phyloP scores from a whole-genome alignment of 305 asterid genomes.

The Solanum hybrid region DNA sequence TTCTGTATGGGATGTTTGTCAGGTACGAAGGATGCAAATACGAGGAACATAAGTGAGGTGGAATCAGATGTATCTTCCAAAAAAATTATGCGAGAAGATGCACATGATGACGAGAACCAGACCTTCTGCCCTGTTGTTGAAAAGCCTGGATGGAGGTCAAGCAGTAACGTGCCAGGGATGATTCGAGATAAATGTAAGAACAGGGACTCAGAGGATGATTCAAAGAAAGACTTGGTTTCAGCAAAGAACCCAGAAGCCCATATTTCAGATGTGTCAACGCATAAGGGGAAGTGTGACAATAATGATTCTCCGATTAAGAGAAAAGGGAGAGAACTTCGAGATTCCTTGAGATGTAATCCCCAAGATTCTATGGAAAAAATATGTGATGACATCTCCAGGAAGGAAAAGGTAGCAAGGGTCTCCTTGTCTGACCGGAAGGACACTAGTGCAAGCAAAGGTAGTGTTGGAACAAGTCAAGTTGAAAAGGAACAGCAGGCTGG shows the following conservation, averaged over 20 bases:
- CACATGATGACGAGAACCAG: constrained; percentile 25
- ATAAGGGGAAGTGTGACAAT: constrained; percentile 19
- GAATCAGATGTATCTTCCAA: constrained; percentile 46
- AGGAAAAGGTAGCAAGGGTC: constrained; percentile 64
- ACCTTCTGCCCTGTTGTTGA: constrained; percentile 25
- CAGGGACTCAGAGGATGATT: not conserved
- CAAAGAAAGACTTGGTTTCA: not conserved
- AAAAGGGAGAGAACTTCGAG: constrained; percentile 35
- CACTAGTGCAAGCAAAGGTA: constrained; percentile 6
- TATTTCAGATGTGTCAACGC: constrained; percentile 30
- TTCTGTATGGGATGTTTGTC: constrained; percentile 3
- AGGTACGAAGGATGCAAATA: constrained; percentile 45
- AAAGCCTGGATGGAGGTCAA: constrained; percentile 37
- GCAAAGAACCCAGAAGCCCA: constrained; percentile 23
- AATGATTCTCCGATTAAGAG: constrained; percentile 45
- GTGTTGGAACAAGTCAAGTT: constrained; percentile 23
- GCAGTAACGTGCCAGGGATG: constrained; percentile 7
- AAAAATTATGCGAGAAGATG: constrained; percentile 52
- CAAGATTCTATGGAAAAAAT: constrained; percentile 36
- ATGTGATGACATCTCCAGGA: constrained; percentile 36
- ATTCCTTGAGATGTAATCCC: not conserved
- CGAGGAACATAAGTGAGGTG: constrained; percentile 44
- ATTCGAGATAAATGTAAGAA: constrained; percentile 11
- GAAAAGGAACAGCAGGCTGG: constrained; percentile 28
- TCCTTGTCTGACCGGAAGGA: constrained; percentile 60